A percentile compares a stretch with the other conserved stretches of the same genome.
These are phyloP conservation scores for Suillus subaureus DNA, from an alignment of 768 basidiomycete species.

Conservation along the genomic window DNA sequence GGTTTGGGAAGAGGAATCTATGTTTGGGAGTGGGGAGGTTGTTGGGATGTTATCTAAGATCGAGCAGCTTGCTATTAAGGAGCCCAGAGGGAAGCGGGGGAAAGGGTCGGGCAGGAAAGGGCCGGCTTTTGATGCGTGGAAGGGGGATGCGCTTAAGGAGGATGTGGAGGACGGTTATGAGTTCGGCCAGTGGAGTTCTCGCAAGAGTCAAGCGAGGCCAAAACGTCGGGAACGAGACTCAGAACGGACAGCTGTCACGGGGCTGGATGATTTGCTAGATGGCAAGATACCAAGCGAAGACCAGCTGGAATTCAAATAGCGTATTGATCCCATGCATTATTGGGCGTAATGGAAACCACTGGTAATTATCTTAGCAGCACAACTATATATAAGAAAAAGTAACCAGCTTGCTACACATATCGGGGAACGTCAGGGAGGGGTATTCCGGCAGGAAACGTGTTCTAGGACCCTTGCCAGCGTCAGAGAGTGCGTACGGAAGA, in stretches of 20 bases:
- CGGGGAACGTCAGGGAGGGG: neutral
- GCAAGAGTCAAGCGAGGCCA: neutral
- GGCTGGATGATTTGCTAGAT: neutral
- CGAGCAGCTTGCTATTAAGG: conserved; percentile 43
- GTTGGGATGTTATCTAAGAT: conserved; percentile 54
- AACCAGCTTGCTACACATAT: neutral
- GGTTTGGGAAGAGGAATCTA: conserved; percentile 48
- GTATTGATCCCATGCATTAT: conserved; percentile 1
- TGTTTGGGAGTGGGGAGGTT: conserved; percentile 53
- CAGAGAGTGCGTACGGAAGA: no score
- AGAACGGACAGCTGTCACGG: neutral
- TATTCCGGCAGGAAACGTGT: neutral
- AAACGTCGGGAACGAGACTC: neutral
- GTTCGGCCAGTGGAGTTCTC: conserved; percentile 47
- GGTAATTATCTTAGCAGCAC: no score
- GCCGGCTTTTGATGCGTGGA: conserved; percentile 41
- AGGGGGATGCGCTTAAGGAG: conserved; percentile 34
- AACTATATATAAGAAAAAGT: no score
- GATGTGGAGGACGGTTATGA: conserved; percentile 44
- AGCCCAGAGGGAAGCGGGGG: conserved; percentile 18
- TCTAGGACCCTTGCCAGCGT: neutral
- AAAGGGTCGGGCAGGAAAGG: conserved; percentile 32
- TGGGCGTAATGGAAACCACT: neutral
- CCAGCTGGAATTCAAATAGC: neutral
- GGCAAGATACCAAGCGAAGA: neutral